Evolutionary conservation across 805 yeast species (phyloP).

Genomic region (Metschnikowia henanensis): DNA sequence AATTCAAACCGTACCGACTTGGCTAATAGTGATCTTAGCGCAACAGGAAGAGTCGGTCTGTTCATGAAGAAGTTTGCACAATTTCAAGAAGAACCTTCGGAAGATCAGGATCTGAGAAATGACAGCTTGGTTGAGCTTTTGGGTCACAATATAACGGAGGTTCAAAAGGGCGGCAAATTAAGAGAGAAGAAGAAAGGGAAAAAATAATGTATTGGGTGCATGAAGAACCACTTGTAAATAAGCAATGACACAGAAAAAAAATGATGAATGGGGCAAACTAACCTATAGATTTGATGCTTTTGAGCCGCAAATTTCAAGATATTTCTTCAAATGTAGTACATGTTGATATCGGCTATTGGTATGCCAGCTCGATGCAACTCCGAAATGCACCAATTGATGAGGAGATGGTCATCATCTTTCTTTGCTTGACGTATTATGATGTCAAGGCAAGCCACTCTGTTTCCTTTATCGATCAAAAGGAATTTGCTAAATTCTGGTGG

Average conservation of each 20-base stretch:
- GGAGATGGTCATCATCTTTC: slow-evolving; percentile 21
- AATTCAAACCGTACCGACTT: slow-evolving; percentile 82
- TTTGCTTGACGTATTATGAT: slow-evolving; percentile 26
- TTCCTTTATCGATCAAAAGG: slow-evolving; percentile 16
- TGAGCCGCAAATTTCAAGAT: slow-evolving; percentile 1
- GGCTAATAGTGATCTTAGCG: slow-evolving; percentile 72
- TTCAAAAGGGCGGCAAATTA: slow-evolving; percentile 56
- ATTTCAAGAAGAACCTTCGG: slow-evolving; percentile 32
- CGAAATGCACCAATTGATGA: slow-evolving; percentile 30
- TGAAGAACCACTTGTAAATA: slow-evolving; percentile 9
- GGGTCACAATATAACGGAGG: slow-evolving; percentile 56
- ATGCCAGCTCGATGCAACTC: slow-evolving; percentile 32
- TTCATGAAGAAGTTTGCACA: slow-evolving; percentile 66
- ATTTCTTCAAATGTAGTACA: no score
- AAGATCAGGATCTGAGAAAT: slow-evolving; percentile 29
- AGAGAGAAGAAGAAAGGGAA: slow-evolving; percentile 42
- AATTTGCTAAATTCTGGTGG: slow-evolving; percentile 20
- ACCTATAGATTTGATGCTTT: no score
- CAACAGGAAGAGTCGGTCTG: slow-evolving; percentile 76
- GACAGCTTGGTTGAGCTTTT: slow-evolving; percentile 61
- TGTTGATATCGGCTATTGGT: slow-evolving; percentile 14
- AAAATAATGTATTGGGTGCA: slow-evolving; percentile 19
- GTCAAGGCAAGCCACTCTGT: slow-evolving; percentile 21
- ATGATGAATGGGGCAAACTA: no score
- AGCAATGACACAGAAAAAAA: neutral